phyloP scores from a whole-genome alignment of 1,139 yeast genomes.

The Saccharomyces uvarum region DNA sequence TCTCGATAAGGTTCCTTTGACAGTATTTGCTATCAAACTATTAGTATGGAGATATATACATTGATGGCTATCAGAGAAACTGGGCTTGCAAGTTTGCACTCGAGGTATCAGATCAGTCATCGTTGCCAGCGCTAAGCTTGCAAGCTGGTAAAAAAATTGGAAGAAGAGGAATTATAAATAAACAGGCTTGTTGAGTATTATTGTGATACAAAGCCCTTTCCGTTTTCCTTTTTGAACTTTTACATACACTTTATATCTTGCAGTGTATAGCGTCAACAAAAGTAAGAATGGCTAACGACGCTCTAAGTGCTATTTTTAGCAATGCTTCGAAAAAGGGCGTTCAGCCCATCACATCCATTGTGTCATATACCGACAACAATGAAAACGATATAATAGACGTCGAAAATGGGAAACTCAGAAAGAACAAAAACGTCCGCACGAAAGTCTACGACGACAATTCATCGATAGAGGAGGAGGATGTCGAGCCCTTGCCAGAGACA shows the following conservation, averaged over 20 bases:
- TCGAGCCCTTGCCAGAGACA: constrained; percentile 7
- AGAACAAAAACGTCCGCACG: neutral
- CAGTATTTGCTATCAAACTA: neutral
- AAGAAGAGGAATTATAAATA: neutral
- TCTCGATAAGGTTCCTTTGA: neutral
- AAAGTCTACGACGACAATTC: constrained; percentile 4
- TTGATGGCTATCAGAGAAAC: neutral
- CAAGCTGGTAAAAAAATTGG: neutral
- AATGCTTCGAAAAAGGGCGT: constrained; percentile 2
- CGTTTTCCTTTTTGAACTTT: neutral
- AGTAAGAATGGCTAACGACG: constrained; percentile 3
- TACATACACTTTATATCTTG: neutral
- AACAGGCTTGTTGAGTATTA: neutral
- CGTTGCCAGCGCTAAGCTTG: neutral
- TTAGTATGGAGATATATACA: neutral
- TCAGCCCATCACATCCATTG: constrained; percentile 7
- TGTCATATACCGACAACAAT: neutral
- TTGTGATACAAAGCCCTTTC: neutral
- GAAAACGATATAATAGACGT: neutral
- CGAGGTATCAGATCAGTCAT: neutral
- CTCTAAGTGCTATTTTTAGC: constrained; percentile 8
- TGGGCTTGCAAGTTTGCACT: neutral
- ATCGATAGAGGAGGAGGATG: constrained; percentile 7
- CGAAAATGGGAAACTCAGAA: neutral
- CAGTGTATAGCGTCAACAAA: neutral